These are phyloP conservation scores for Ganoderma lingzhi DNA, from an alignment of 1,284 basidiomycete species.

Conservation along the genomic window DNA sequence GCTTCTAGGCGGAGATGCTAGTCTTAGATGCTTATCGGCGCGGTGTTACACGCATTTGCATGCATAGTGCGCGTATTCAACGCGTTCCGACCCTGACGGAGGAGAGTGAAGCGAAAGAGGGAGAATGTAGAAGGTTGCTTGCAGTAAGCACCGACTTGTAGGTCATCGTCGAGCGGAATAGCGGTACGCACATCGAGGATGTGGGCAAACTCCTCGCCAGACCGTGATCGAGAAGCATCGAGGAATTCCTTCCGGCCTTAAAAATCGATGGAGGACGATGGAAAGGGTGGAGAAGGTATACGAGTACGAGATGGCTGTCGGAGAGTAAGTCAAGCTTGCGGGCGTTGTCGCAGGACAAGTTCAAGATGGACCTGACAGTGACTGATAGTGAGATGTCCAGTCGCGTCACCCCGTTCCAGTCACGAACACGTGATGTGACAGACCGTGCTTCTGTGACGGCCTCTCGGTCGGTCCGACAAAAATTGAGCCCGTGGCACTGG, in stretches of 20 bases:
- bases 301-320: neutral
- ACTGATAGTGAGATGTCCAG: no score
- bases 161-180: neutral
- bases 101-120: neutral
- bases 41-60: neutral
- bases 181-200: neutral
- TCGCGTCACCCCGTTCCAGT: neutral
- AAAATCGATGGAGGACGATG: neutral
- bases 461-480: neutral
- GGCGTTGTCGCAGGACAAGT: no score
- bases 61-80: neutral
- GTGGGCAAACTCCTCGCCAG: neutral
- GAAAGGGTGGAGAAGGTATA: neutral
- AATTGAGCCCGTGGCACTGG: neutral
- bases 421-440: neutral
- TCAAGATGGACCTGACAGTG: no score
- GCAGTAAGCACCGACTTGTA: neutral
- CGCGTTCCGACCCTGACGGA: neutral
- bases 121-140: neutral
- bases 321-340: neutral
- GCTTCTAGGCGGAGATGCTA: neutral
- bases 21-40: conserved; percentile 4
- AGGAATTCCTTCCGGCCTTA: neutral
- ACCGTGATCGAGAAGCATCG: neutral
- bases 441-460: neutral